Conservation (phyloP, 2,329 filamentous ascomycete species). For the Aspergillus latus region DNA sequence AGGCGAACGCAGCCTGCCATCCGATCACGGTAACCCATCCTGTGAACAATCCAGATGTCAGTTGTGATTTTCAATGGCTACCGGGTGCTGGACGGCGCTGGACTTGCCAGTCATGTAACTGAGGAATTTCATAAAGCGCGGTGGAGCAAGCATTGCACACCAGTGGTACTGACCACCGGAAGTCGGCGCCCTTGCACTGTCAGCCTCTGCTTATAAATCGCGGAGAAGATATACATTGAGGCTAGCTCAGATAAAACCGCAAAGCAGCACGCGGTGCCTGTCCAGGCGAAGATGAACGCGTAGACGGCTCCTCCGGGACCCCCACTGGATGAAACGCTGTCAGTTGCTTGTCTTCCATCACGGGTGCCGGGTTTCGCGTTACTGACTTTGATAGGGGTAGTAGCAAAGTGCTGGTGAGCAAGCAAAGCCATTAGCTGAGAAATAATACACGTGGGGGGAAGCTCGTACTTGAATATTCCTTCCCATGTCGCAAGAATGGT, state of each 20-base stretch:
- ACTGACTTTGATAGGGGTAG: constrained; percentile 16
- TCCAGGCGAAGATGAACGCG: constrained; percentile 34
- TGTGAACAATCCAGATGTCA: constrained; percentile 7
- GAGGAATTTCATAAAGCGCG: constrained; percentile 33
- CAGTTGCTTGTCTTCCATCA: too few relatives aligned
- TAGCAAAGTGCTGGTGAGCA: constrained; percentile 7
- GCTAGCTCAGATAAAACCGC: constrained; percentile 32
- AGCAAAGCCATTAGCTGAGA: background rate
- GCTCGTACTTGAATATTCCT: constrained; percentile 2
- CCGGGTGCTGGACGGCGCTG: constrained; percentile 5
- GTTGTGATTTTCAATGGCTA: background rate
- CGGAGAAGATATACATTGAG: constrained; percentile 27
- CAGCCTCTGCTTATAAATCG: too few relatives aligned
- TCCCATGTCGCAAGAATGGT: constrained; percentile 27
- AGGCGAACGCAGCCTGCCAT: constrained; percentile 46
- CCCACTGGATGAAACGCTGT: constrained; percentile 22
- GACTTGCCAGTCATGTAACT: constrained; percentile 36
- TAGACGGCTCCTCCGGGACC: constrained; percentile 36
- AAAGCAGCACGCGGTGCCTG: constrained; percentile 27
- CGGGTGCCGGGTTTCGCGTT: background rate
- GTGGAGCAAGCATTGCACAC: constrained; percentile 43
- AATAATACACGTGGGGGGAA: constrained; percentile 11
- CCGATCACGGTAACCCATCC: constrained; percentile 45
- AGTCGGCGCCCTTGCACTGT: constrained; percentile 31
- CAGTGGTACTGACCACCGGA: constrained; percentile 43